Evolutionary conservation across 305 asterid species (phyloP).

Genomic region (Coffea humblotiana): DNA sequence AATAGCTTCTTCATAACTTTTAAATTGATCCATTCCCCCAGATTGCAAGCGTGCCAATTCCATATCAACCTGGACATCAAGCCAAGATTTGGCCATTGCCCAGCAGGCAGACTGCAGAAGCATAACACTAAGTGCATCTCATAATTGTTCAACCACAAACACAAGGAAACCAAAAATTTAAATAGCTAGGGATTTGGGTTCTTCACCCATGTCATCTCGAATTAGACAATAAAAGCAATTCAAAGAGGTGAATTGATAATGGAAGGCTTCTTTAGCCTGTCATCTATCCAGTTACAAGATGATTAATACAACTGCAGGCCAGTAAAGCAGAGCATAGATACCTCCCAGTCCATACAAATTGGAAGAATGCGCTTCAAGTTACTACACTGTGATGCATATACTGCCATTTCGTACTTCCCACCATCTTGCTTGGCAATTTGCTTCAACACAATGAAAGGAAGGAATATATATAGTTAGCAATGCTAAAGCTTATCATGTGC

Average conservation of each 20-base stretch:
- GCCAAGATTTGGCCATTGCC: constrained; percentile 99
- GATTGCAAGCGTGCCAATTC: constrained; percentile 60
- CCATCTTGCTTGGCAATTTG: constrained; percentile 95
- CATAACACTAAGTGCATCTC: constrained; percentile 5
- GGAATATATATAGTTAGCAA: constrained; percentile 27
- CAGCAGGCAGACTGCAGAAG: constrained; percentile 97
- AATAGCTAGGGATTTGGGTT: background rate
- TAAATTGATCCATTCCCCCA: constrained; percentile 57
- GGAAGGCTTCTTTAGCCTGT: background rate
- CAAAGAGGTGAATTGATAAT: background rate
- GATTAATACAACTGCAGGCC: background rate
- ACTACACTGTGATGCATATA: constrained; percentile 89
- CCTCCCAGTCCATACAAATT: constrained; percentile 98
- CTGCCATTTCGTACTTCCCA: constrained; percentile 87
- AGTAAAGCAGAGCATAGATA: constrained; percentile 22
- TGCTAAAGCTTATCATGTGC: constrained; percentile 17
- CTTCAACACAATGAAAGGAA: constrained; percentile 51
- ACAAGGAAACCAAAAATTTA: background rate
- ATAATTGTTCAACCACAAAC: background rate
- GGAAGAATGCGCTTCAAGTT: constrained; percentile 88
- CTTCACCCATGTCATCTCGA: background rate
- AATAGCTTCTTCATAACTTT: constrained; percentile 74
- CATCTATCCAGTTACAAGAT: background rate
- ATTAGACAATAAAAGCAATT: background rate
- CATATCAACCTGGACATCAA: constrained; percentile 86